These are phyloP conservation scores for Orobanche coerulescens DNA, from an alignment of 257 asterid species.

Conservation along the genomic window DNA sequence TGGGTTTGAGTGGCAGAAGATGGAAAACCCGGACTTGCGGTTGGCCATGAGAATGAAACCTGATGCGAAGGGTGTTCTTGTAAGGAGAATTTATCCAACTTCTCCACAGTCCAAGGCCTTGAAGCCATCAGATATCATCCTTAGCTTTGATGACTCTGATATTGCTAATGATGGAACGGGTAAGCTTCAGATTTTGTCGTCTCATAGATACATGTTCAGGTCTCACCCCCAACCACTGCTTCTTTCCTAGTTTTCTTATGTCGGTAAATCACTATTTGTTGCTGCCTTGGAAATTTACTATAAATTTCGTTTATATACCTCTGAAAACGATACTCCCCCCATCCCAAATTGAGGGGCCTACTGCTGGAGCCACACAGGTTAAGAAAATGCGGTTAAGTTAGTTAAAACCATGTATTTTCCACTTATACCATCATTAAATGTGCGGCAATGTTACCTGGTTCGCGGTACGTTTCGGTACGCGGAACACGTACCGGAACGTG, in stretches of 20 bases:
- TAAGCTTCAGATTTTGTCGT: slow-evolving; percentile 7
- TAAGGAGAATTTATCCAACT: slow-evolving; percentile 49
- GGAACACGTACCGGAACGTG: too few relatives aligned
- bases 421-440: too few relatives aligned
- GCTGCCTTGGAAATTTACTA: neutral
- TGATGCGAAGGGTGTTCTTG: slow-evolving; percentile 56
- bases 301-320: too few relatives aligned
- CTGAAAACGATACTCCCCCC: too few relatives aligned
- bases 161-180: slow-evolving; percentile 66
- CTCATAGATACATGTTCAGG: neutral
- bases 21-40: slow-evolving; percentile 71
- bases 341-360: too few relatives aligned
- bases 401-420: too few relatives aligned
- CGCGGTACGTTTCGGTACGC: too few relatives aligned
- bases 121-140: slow-evolving; percentile 53
- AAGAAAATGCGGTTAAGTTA: too few relatives aligned
- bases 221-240: neutral
- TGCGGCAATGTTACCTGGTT: too few relatives aligned
- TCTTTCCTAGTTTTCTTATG: neutral
- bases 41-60: slow-evolving; percentile 48
- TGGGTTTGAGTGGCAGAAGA: slow-evolving; percentile 76
- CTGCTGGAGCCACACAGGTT: too few relatives aligned
- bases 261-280: neutral
- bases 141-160: slow-evolving; percentile 45
- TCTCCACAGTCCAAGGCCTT: slow-evolving; percentile 41